These are phyloP conservation scores for Torulaspora globosa DNA, from an alignment of 1,139 yeast species.

Conservation along the genomic window DNA sequence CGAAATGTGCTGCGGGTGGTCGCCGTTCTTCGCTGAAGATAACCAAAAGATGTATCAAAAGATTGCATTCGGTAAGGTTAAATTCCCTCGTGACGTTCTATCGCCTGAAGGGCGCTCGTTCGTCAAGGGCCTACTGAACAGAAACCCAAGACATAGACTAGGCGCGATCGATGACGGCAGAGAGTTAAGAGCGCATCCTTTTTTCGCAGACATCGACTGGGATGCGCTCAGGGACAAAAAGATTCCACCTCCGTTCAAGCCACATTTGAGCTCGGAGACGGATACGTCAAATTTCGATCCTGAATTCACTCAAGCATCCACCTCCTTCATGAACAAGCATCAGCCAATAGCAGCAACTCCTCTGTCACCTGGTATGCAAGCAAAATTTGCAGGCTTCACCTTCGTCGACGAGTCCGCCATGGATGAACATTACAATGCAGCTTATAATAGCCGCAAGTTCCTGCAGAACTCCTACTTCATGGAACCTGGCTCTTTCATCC, in stretches of 20 bases:
- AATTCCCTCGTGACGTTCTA: constrained; percentile 92
- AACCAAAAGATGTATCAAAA: constrained; percentile 98
- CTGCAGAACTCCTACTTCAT: constrained; percentile 36
- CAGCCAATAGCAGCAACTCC: constrained; percentile 50
- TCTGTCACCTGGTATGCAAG: constrained; percentile 89
- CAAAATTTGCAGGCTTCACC: constrained; percentile 92
- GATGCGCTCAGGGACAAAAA: constrained; percentile 67
- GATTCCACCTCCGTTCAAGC: constrained; percentile 97
- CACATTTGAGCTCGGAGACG: constrained; percentile 82
- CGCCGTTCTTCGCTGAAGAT: constrained; percentile 97
- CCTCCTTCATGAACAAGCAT: constrained; percentile 63
- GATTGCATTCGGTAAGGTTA: constrained; percentile 95
- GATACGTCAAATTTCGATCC: constrained; percentile 97
- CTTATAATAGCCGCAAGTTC: constrained; percentile 33
- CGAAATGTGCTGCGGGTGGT: constrained; percentile 98
- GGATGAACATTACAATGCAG: constrained; percentile 66
- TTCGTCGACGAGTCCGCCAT: constrained; percentile 92
- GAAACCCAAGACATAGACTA: constrained; percentile 91
- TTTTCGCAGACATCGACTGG: constrained; percentile 91
- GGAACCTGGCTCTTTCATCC: constrained; percentile 69
- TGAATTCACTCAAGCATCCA: constrained; percentile 88
- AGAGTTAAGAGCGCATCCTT: constrained; percentile 86
- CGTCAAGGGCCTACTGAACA: constrained; percentile 87
- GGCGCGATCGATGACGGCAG: constrained; percentile 91
- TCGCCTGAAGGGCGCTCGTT: constrained; percentile 90